Base-by-base conservation (phyloP, 2,329 filamentous ascomycete species). In the Calcarisporium arbuscula region DNA sequence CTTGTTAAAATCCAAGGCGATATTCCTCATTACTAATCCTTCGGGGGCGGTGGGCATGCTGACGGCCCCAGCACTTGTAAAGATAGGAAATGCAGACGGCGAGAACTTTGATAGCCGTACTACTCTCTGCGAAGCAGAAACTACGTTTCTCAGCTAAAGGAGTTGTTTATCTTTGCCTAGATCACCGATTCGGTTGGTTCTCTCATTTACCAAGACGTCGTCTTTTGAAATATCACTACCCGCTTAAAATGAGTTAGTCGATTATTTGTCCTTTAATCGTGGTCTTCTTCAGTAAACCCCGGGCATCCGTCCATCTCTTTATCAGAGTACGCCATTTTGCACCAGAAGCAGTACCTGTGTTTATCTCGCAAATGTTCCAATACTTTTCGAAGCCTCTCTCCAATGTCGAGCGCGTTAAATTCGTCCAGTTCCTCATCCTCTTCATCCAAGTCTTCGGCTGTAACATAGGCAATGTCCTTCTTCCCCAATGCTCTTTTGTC, bases 311-410 rank as follows among this genome's bases (percentile, higher is more conserved):
- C 86, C 82, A 95, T 80, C 22, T 65, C 60, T 22, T 64, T 65
- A 51, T 87, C 79, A 0, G 79, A 74, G 56, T 95, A 98, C 34
- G 68, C 67, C 58, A 74, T 83, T 57, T 95, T 96, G 62, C 92
- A 98, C 85, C 89, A 98, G 56, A 95, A 95, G 63, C 92, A 98
- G 56, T 98, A 98, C 28, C 70, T 61, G 51, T 87, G 77, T 51
- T 74, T 73, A 31, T 77, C 67, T 23, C 92, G 74, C 35, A 98
- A 58, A 58, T 85, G 80, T 14, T 63, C 56, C 8, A 95, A 71
- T 11, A 94, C 58, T 46, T 67, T 76, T 8, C 66, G 62, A 42
- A 96, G 61, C 45, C 77, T 75, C 48, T 94, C 82, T 2, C 64
- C 64, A 2, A 77, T 67, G 16, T 79, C 73, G 28, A 90, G 63